Evolutionary conservation across 2,329 filamentous ascomycete genomes (phyloP).

Genomic region (Penicillium digitatum): DNA sequence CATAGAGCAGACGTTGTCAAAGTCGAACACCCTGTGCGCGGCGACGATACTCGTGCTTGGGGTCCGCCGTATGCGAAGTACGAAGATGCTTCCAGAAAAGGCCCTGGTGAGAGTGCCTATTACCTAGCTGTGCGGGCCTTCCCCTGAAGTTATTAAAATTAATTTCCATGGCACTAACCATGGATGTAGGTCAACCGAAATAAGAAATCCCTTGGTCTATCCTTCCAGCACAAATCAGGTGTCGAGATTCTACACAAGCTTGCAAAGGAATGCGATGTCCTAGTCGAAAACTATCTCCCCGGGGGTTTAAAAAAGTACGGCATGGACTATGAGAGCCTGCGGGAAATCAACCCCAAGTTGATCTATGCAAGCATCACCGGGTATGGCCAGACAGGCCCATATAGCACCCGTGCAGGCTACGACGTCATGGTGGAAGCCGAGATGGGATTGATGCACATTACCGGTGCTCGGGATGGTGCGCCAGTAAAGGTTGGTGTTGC

Average conservation of each 20-base stretch:
- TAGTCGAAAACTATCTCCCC: slow-evolving; percentile 96
- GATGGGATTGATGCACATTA: slow-evolving; percentile 98
- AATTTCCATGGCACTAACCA: slow-evolving; percentile 1
- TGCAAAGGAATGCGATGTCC: slow-evolving; percentile 77
- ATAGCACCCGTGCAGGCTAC: slow-evolving; percentile 82
- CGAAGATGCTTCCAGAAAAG: slow-evolving; percentile 52
- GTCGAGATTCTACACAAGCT: slow-evolving; percentile 84
- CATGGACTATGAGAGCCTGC: slow-evolving; percentile 80
- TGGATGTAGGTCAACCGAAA: slow-evolving; percentile 78
- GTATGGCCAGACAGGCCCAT: slow-evolving; percentile 93
- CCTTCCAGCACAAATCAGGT: slow-evolving; percentile 79
- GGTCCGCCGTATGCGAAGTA: slow-evolving; percentile 90
- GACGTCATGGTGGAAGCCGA: slow-evolving; percentile 99
- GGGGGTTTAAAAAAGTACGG: slow-evolving; percentile 83
- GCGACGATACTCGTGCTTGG: slow-evolving; percentile 94
- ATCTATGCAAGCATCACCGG: slow-evolving; percentile 97
- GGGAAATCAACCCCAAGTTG: slow-evolving; percentile 74
- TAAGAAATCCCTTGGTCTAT: slow-evolving; percentile 89
- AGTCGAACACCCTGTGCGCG: slow-evolving; percentile 84
- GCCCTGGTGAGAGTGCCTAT: slow-evolving; percentile 89
- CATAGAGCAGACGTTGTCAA: slow-evolving; percentile 91
- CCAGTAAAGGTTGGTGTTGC: slow-evolving; percentile 97
- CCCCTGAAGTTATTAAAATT: not conserved
- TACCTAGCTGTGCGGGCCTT: slow-evolving; percentile 68
- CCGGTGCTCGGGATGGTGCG: slow-evolving; percentile 77